Conservation (phyloP, 1,284 basidiomycete species). For the Cutaneotrichosporon daszewskae region DNA sequence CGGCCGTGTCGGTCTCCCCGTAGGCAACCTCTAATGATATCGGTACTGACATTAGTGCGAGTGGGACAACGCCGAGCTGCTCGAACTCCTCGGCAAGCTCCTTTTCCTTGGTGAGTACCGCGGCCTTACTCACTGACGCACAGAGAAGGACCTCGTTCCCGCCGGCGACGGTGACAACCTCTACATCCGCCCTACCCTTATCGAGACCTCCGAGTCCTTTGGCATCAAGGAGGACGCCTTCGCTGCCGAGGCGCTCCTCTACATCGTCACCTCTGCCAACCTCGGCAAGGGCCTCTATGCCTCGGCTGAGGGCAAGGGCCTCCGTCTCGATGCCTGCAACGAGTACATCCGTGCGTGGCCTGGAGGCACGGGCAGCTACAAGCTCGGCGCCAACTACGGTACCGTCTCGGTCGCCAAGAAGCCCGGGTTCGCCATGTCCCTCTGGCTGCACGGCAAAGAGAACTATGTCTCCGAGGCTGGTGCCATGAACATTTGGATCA, state of each 20-base stretch:
- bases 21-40: slow-evolving; percentile 16
- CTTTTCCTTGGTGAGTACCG: slow-evolving; percentile 32
- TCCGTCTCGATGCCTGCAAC: slow-evolving; percentile 39
- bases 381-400: slow-evolving; percentile 46
- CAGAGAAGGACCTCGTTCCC: slow-evolving; percentile 27
- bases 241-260: slow-evolving; percentile 39
- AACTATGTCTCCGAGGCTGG: slow-evolving; percentile 44
- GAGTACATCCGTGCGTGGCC: slow-evolving; percentile 45
- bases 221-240: slow-evolving; percentile 43
- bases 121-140: background rate
- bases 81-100: slow-evolving; percentile 38
- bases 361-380: slow-evolving; percentile 42
- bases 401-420: slow-evolving; percentile 42
- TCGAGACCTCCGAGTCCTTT: slow-evolving; percentile 44
- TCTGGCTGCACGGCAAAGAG: slow-evolving; percentile 43
- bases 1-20: slow-evolving; percentile 40
- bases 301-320: slow-evolving; percentile 25
- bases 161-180: slow-evolving; percentile 37
- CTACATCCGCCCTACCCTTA: slow-evolving; percentile 43
- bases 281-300: slow-evolving; percentile 41
- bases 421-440: slow-evolving; percentile 41
- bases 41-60: slow-evolving; percentile 22
- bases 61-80: slow-evolving; percentile 42
- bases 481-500: slow-evolving; percentile 43
- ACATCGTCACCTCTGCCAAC: slow-evolving; percentile 40